Percentiles rank a stretch among this genome's conserved stretches.
Evolutionary conservation across 352 stramenopile genomes (phyloP).

Genomic region (Phytopythium aichiense): DNA sequence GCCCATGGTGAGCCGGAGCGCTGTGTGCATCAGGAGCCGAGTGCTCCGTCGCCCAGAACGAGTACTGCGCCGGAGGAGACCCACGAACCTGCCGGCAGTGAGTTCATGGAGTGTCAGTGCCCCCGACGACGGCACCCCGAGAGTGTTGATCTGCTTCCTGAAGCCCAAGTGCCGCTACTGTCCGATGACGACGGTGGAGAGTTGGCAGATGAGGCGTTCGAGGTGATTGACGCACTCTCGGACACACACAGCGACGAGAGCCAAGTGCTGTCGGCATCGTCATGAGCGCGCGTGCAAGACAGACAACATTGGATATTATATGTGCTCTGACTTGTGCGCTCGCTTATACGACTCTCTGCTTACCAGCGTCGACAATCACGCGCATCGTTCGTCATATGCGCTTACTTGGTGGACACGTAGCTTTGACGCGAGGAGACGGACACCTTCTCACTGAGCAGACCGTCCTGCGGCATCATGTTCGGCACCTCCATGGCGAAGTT

Average conservation of each 20-base stretch:
- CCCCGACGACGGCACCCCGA: background rate
- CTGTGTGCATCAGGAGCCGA: conserved; percentile 2
- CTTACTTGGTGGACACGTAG: conserved; percentile 19
- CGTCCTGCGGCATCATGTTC: conserved; percentile 1
- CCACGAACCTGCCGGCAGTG: conserved; percentile 1
- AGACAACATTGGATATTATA: conserved; percentile 1
- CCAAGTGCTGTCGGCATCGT: background rate
- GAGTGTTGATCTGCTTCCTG: background rate
- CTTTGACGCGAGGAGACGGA: conserved; percentile 20
- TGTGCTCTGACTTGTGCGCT: background rate
- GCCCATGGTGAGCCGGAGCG: conserved; percentile 2
- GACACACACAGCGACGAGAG: conserved; percentile 4
- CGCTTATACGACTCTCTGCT: background rate
- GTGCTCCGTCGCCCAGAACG: background rate
- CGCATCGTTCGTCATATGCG: background rate
- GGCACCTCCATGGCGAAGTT: conserved; percentile 41
- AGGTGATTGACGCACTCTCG: conserved; percentile 1
- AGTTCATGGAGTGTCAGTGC: conserved; percentile 9
- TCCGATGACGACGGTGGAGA: conserved; percentile 1
- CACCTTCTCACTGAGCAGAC: conserved; percentile 13
- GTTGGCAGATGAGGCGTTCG: conserved; percentile 1
- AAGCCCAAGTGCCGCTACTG: conserved; percentile 5
- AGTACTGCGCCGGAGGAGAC: background rate
- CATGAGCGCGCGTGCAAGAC: background rate
- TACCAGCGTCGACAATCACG: background rate